Evolutionary conservation across 1,284 basidiomycete genomes (phyloP), one percentile per base, ranked within the genome.

Genomic region (Cryptococcus deneoformans): DNA sequence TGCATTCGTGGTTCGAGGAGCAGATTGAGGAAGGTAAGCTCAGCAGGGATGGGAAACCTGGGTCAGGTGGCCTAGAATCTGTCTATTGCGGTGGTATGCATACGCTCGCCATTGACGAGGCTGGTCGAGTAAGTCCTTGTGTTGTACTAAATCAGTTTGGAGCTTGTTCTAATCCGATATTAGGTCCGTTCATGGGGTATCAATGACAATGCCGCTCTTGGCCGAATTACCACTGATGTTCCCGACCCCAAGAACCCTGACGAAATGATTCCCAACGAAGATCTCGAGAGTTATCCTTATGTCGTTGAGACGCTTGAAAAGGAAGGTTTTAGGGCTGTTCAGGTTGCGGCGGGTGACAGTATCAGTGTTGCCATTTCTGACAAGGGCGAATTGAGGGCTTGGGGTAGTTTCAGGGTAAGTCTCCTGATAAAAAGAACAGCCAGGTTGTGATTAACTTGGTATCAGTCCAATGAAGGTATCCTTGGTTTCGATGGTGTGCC

Each of bases 351-450:
- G 16, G 90, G 92, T 14, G 92, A 94, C 73, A 90, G 86, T 61
- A 87, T 91, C 62, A 89, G 87, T 65, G 87, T 90, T 43, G 90
- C 89, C 12, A 81, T 95, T 60, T 87, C 86, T 57, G 82, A 84
- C 58, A 80, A 86, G 55, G 92, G 93, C 45, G 86, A 90, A 60
- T 78, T 96, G 34, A 82, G 88, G 52, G 89, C 89, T 11, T 97
- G 93, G 93, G 93, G 93, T 40, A 88, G 87, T 54, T 97, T 96
- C 81, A 83, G 91, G 91, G 93, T 93, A 75, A 70, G 89, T 81
- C 46, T 14, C 20, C 36, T 20, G 2, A 20, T 20, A 20, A n/a
- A 48, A 20, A 20, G 20, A 20, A 20, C 20, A 20, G 24, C n/a
- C 40, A 5, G 7, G 14, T 24, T n/a, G 8, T 50, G 6, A 39